Conservation (phyloP, 805 yeast genomes). For the Saccharomycopsis javanensis region DNA sequence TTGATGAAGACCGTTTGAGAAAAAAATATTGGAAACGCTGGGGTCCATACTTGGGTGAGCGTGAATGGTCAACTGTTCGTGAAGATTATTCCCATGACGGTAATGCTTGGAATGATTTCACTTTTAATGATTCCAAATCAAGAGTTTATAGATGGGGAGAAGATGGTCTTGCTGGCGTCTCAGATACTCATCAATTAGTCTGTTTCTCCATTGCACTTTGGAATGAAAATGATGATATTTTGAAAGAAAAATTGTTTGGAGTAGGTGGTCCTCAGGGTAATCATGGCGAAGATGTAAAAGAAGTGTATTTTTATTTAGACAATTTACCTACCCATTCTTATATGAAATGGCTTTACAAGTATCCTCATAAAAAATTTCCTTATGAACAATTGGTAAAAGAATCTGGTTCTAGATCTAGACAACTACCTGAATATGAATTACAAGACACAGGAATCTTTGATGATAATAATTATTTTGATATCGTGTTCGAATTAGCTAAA, state of each 20-base stretch:
- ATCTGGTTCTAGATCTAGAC: conserved; percentile 54
- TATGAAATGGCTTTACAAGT: conserved; percentile 84
- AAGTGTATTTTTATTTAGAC: conserved; percentile 73
- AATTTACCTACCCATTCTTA: conserved; percentile 90
- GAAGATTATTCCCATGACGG: conserved; percentile 84
- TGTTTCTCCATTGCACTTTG: conserved; percentile 79
- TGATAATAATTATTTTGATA: conserved; percentile 63
- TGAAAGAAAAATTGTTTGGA: conserved; percentile 83
- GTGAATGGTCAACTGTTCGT: conserved; percentile 80
- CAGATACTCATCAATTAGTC: conserved; percentile 70
- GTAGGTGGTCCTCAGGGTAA: conserved; percentile 89
- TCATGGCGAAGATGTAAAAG: conserved; percentile 94
- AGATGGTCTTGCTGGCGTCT: conserved; percentile 86
- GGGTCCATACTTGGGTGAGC: conserved; percentile 86
- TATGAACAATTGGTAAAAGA: conserved; percentile 63
- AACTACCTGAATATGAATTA: conserved; percentile 70
- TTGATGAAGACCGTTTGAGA: conserved; percentile 18
- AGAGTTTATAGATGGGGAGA: conserved; percentile 92
- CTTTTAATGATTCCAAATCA: conserved; percentile 74
- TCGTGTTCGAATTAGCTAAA: conserved; percentile 84
- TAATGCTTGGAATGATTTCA: conserved; percentile 84
- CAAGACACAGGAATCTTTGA: conserved; percentile 72
- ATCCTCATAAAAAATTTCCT: conserved; percentile 81
- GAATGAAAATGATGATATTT: conserved; percentile 79
- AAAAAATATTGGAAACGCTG: conserved; percentile 64